Evolutionary conservation across 2,329 filamentous ascomycete species (phyloP).

Genomic region (Exserohilum rostratum): DNA sequence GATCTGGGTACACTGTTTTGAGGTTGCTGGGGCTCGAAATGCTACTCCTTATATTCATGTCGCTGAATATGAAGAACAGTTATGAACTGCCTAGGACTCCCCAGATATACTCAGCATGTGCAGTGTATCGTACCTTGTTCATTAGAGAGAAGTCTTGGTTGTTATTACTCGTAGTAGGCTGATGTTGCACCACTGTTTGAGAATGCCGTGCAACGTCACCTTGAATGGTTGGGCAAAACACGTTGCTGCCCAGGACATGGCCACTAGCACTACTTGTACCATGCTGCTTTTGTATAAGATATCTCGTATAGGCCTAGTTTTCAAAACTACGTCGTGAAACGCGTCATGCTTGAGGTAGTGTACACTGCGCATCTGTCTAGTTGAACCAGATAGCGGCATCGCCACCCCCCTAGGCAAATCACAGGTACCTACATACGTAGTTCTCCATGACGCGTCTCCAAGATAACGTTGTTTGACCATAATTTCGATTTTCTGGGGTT

Average conservation of each 20-base stretch:
- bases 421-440: background rate
- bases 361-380: background rate
- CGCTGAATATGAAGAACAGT: too few relatives aligned
- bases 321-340: conserved; percentile 3
- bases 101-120: too few relatives aligned
- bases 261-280: background rate
- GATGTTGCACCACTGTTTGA: conserved; percentile 2
- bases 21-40: too few relatives aligned
- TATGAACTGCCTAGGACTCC: too few relatives aligned
- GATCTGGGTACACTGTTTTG: too few relatives aligned
- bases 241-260: background rate
- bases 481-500: background rate
- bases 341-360: background rate
- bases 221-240: background rate
- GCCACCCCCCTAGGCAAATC: too few relatives aligned
- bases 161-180: too few relatives aligned
- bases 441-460: background rate
- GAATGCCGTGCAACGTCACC: background rate
- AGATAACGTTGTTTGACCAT: background rate
- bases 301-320: background rate
- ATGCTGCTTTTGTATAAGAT: background rate
- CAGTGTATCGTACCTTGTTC: too few relatives aligned
- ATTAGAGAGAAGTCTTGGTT: too few relatives aligned
- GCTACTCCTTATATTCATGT: too few relatives aligned
- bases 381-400: background rate